Conservation (phyloP, 495 filamentous ascomycete genomes). For the Hypoxylon intermedium region DNA sequence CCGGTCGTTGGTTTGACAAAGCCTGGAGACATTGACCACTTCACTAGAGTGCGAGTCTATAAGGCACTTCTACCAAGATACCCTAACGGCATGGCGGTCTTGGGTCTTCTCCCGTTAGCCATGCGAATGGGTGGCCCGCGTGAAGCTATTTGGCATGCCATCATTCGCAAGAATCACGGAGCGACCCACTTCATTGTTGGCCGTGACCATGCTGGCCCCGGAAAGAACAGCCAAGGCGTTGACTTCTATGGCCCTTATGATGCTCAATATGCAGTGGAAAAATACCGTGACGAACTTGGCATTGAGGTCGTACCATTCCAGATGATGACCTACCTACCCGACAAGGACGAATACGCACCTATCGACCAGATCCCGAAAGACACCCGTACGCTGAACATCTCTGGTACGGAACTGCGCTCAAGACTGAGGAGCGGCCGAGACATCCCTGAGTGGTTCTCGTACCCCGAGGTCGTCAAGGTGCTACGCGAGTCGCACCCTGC, state of each 20-base stretch:
- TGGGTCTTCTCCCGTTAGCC: slow-evolving; percentile 91
- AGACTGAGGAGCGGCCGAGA: slow-evolving; percentile 88
- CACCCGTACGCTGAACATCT: slow-evolving; percentile 92
- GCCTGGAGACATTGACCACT: slow-evolving; percentile 99
- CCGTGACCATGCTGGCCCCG: slow-evolving; percentile 95
- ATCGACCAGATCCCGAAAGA: slow-evolving; percentile 86
- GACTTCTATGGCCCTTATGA: slow-evolving; percentile 99
- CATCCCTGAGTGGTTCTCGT: slow-evolving; percentile 99
- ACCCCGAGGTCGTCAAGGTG: slow-evolving; percentile 96
- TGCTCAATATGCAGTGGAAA: slow-evolving; percentile 96
- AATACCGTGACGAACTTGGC: slow-evolving; percentile 93
- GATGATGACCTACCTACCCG: slow-evolving; percentile 98
- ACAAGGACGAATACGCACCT: slow-evolving; percentile 94
- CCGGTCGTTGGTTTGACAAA: slow-evolving; percentile 98
- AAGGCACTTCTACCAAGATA: slow-evolving; percentile 95
- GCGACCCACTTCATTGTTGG: slow-evolving; percentile 99
- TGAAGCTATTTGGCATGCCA: slow-evolving; percentile 99
- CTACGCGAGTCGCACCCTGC: slow-evolving; percentile 94
- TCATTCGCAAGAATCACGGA: slow-evolving; percentile 99
- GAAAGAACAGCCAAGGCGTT: slow-evolving; percentile 92
- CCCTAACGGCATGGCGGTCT: slow-evolving; percentile 98
- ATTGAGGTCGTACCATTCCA: slow-evolving; percentile 99
- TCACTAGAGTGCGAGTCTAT: slow-evolving; percentile 98
- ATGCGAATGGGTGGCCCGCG: slow-evolving; percentile 99
- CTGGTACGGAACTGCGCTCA: slow-evolving; percentile 90